These are phyloP conservation scores for Beauveria sp. DNA, from an alignment of 2,329 filamentous ascomycete species.

Conservation along the genomic window DNA sequence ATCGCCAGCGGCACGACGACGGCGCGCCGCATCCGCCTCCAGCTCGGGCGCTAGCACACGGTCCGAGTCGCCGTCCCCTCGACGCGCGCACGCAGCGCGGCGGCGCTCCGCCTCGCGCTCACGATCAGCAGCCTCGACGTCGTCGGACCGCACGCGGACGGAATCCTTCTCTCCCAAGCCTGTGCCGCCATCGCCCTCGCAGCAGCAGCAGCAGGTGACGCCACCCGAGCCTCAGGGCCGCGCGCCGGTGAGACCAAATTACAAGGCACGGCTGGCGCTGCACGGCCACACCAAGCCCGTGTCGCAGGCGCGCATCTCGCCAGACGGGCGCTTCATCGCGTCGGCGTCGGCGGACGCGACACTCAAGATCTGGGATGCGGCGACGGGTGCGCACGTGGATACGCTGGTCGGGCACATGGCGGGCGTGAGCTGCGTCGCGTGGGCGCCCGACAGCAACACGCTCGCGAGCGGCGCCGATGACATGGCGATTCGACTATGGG, in stretches of 20 bases:
- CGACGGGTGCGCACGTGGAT: constrained; percentile 71
- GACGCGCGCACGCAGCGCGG: constrained; percentile 16
- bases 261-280: constrained; percentile 62
- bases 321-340: constrained; percentile 82
- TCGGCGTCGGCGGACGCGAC: constrained; percentile 85
- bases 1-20: constrained; percentile 24
- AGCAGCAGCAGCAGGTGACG: constrained; percentile 25
- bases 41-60: constrained; percentile 30
- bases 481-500: constrained; percentile 92
- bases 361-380: constrained; percentile 83
- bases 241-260: constrained; percentile 55
- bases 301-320: constrained; percentile 83
- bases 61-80: constrained; percentile 27
- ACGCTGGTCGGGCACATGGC: constrained; percentile 91
- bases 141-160: constrained; percentile 24
- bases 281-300: constrained; percentile 73
- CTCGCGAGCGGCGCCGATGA: constrained; percentile 91
- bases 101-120: constrained; percentile 25
- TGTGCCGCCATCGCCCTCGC: not conserved
- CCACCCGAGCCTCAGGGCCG: constrained; percentile 6
- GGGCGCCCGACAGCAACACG: constrained; percentile 81
- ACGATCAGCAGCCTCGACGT: constrained; percentile 23
- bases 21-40: constrained; percentile 23
- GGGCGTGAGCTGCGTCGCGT: constrained; percentile 86
- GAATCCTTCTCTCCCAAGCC: constrained; percentile 20